Conservation (phyloP, 2,329 filamentous ascomycete species). For the Dothideomycetes sp. region DNA sequence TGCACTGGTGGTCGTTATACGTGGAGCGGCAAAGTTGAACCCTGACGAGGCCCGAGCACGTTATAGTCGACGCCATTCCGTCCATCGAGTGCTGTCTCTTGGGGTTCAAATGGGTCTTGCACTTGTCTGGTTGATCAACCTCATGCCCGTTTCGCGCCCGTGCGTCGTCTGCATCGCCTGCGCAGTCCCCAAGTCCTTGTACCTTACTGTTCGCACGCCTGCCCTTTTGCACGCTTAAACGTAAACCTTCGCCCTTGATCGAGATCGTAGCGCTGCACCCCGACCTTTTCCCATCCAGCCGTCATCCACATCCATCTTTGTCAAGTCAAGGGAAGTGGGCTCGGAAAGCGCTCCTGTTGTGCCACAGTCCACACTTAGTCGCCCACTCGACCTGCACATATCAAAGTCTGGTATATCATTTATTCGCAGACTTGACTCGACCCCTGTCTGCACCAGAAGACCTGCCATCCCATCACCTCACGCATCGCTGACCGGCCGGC, state of each 20-base stretch:
- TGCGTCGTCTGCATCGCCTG: no score
- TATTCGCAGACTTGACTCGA: not conserved
- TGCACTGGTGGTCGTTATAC: no score
- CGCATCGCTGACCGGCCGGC: no score
- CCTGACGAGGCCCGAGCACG: not conserved
- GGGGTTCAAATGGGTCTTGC: no score
- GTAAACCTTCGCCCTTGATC: not conserved
- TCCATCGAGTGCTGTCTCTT: not conserved
- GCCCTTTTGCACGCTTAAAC: not conserved
- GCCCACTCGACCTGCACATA: not conserved
- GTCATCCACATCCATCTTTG: no score
- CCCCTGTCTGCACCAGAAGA: not conserved
- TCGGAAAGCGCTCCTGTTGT: no score
- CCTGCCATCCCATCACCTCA: no score
- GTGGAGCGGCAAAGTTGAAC: no score
- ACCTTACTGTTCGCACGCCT: no score
- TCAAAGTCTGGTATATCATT: not conserved
- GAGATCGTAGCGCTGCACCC: not conserved
- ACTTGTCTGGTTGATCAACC: no score
- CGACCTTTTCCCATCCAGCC: not conserved
- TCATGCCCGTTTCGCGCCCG: not conserved
- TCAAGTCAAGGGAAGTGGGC: no score
- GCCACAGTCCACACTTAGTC: not conserved
- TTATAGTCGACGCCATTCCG: not conserved
- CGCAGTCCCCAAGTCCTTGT: no score